Percentiles rank a stretch among this genome's conserved stretches.
Evolutionary conservation across 768 basidiomycete genomes (phyloP).

Genomic region (Panaeolus cyanescens): DNA sequence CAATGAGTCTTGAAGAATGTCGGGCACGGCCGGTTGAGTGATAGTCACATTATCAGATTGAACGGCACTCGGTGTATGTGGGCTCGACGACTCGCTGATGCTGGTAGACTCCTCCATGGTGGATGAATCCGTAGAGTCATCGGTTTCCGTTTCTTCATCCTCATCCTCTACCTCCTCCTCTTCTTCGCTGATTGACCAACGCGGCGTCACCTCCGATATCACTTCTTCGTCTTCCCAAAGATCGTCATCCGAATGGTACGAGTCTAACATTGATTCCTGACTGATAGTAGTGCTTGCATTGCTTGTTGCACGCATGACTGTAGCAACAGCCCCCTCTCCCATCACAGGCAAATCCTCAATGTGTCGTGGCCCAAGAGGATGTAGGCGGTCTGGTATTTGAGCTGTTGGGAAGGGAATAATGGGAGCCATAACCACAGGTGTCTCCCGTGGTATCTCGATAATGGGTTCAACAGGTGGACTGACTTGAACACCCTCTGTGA

Average conservation of each 20-base stretch:
- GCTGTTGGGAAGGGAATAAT: slow-evolving; percentile 6
- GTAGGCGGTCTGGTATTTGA: slow-evolving; percentile 12
- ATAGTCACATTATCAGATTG: slow-evolving; percentile 27
- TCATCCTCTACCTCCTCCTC: slow-evolving; percentile 10
- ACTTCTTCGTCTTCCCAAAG: slow-evolving; percentile 34
- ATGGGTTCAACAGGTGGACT: background rate
- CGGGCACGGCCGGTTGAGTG: slow-evolving; percentile 37
- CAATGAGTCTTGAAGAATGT: slow-evolving; percentile 42
- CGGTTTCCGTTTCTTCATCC: slow-evolving; percentile 17
- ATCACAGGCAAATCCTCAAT: slow-evolving; percentile 14
- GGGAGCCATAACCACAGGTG: background rate
- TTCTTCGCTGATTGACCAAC: slow-evolving; percentile 1
- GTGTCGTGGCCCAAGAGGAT: slow-evolving; percentile 23
- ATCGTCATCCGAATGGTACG: slow-evolving; percentile 77
- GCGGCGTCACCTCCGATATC: slow-evolving; percentile 3
- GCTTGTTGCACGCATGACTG: slow-evolving; percentile 39
- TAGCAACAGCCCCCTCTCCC: slow-evolving; percentile 6
- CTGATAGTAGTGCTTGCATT: slow-evolving; percentile 37
- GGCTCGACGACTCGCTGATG: slow-evolving; percentile 20
- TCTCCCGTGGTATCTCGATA: background rate
- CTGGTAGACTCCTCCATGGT: background rate
- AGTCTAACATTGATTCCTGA: slow-evolving; percentile 43
- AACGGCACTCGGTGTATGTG: slow-evolving; percentile 5
- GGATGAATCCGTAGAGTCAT: slow-evolving; percentile 12
- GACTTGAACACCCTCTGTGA: slow-evolving; percentile 10